Conservation (phyloP, 2,329 filamentous ascomycete genomes). For the Penicillium freii region DNA sequence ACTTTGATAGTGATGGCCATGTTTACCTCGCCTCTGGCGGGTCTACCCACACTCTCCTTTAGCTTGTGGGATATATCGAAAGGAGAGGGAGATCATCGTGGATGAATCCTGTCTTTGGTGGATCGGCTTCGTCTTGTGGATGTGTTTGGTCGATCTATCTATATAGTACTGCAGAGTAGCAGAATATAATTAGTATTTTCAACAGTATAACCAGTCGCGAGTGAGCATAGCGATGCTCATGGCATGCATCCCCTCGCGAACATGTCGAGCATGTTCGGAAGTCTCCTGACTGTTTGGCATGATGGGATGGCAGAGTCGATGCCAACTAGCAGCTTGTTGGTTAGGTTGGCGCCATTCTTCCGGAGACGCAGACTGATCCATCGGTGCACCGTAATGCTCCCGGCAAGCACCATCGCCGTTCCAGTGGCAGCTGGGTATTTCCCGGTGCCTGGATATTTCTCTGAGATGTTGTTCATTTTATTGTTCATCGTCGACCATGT, state of each 20-base stretch:
- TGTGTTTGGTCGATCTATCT: background rate
- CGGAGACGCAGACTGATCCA: background rate
- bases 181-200: conserved; percentile 24
- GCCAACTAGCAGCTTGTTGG: background rate
- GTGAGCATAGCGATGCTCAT: background rate
- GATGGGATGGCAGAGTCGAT: background rate
- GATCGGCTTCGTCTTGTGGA: background rate
- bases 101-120: background rate
- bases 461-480: too few species aligned
- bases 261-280: background rate
- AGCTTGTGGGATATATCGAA: background rate
- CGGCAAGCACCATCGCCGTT: background rate
- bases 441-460: background rate
- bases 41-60: background rate
- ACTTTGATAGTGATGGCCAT: background rate
- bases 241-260: background rate
- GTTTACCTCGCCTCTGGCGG: background rate
- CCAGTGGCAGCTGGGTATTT: background rate
- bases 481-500: too few species aligned
- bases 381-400: background rate
- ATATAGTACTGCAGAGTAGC: conserved; percentile 14
- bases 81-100: too few species aligned
- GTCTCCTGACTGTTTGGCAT: background rate
- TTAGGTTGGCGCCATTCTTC: background rate
- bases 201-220: too few species aligned